Conservation (phyloP, 2,329 filamentous ascomycete genomes). For the Aspergillus uvarum region DNA sequence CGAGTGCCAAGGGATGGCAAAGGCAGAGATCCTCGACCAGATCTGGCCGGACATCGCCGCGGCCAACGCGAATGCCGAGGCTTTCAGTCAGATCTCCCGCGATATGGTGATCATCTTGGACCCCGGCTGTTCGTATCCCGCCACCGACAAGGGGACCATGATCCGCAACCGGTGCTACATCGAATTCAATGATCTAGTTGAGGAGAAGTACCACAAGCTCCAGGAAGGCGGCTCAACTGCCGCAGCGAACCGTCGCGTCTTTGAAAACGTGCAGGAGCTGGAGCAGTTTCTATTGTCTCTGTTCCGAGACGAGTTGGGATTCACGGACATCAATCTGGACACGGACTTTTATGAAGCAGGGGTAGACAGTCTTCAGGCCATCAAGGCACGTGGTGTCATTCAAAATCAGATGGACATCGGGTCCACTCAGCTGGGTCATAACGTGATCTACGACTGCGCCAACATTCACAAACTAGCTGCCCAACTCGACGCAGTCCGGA, state of each 20-base stretch:
- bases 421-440: constrained; percentile 51
- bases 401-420: constrained; percentile 52
- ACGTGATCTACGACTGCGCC: constrained; percentile 60
- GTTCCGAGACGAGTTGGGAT: constrained; percentile 23
- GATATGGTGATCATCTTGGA: constrained; percentile 42
- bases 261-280: not conserved
- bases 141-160: constrained; percentile 59
- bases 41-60: constrained; percentile 38
- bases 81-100: constrained; percentile 43
- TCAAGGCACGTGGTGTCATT: constrained; percentile 55
- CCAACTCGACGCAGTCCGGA: constrained; percentile 47
- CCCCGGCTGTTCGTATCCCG: constrained; percentile 46
- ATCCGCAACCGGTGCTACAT: constrained; percentile 55
- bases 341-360: constrained; percentile 61
- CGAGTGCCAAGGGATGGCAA: constrained; percentile 39
- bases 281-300: constrained; percentile 47
- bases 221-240: constrained; percentile 37
- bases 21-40: constrained; percentile 49
- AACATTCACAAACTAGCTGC: constrained; percentile 49
- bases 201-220: constrained; percentile 47
- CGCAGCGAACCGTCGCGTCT: constrained; percentile 14
- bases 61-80: constrained; percentile 32
- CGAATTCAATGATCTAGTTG: constrained; percentile 50
- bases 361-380: constrained; percentile 60
- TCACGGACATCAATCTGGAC: constrained; percentile 31